phyloP scores from a whole-genome alignment of 495 filamentous ascomycete species.

The Lepidopterella palustris region DNA sequence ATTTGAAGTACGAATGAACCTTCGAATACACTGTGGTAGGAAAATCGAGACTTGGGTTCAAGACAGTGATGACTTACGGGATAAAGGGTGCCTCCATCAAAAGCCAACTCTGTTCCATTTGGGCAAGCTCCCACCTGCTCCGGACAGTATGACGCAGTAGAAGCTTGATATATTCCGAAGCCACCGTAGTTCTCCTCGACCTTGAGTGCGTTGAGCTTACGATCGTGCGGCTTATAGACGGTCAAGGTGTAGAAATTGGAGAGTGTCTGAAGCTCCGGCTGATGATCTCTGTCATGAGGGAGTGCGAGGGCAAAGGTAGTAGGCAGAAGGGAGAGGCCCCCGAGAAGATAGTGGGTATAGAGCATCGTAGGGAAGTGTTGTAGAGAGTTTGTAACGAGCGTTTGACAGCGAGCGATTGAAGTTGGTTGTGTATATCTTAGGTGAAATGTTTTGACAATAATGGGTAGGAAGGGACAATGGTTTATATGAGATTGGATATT shows the following conservation, averaged over 20 bases:
- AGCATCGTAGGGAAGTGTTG: neutral
- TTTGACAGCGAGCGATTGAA: too few relatives aligned
- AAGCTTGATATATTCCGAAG: neutral
- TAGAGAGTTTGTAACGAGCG: neutral
- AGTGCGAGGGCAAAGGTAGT: conserved; percentile 3
- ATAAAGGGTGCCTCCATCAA: neutral
- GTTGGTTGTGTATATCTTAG: neutral
- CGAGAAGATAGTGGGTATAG: neutral
- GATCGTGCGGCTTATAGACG: neutral
- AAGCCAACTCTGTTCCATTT: neutral
- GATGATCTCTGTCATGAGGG: conserved; percentile 19
- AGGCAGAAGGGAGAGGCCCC: neutral
- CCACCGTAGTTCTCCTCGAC: neutral
- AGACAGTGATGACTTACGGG: neutral
- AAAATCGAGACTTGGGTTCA: too few relatives aligned
- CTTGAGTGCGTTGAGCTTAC: neutral
- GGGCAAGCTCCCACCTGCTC: neutral
- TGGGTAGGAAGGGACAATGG: too few relatives aligned
- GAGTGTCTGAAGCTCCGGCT: neutral
- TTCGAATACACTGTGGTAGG: too few relatives aligned
- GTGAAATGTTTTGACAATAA: neutral
- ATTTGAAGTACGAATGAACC: too few relatives aligned
- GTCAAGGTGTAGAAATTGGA: neutral
- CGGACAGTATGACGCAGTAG: neutral
- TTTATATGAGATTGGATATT: too few relatives aligned